Conservation (phyloP, 2,329 filamentous ascomycete species). For the Plectosphaerella plurivora region DNA sequence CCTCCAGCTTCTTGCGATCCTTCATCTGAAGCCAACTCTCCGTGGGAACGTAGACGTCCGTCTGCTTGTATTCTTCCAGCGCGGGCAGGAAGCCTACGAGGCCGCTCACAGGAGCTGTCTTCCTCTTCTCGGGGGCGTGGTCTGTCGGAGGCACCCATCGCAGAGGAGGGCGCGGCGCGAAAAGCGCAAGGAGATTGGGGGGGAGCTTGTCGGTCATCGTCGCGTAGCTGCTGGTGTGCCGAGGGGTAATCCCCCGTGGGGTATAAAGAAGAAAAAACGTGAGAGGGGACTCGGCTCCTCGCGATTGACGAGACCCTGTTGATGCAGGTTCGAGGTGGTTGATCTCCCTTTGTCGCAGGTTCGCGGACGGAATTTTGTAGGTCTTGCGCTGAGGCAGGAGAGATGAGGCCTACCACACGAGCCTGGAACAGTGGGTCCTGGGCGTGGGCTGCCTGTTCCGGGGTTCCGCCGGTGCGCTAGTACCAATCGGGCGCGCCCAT, state of each 20-base stretch:
- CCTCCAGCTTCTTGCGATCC: slow-evolving; percentile 75
- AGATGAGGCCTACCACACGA: too few relatives aligned
- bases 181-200: slow-evolving; percentile 86
- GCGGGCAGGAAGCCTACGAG: slow-evolving; percentile 71
- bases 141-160: slow-evolving; percentile 84
- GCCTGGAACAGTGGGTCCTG: too few relatives aligned
- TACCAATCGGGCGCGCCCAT: background rate
- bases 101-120: slow-evolving; percentile 67
- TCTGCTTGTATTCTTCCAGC: slow-evolving; percentile 72
- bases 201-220: slow-evolving; percentile 95
- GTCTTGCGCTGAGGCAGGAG: too few relatives aligned
- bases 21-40: slow-evolving; percentile 91
- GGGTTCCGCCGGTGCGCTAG: background rate
- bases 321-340: too few relatives aligned
- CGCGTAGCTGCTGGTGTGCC: background rate
- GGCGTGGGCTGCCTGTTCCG: background rate
- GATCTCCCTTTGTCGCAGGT: too few relatives aligned
- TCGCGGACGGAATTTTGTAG: too few relatives aligned
- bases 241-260: too few relatives aligned
- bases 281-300: too few relatives aligned
- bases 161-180: slow-evolving; percentile 87
- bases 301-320: too few relatives aligned
- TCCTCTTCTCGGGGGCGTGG: slow-evolving; percentile 75
- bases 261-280: too few relatives aligned
- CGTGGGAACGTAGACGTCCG: slow-evolving; percentile 71